These are phyloP conservation scores for Talaromyces islandicus DNA, from an alignment of 2,329 filamentous ascomycete genomes.

Conservation along the genomic window DNA sequence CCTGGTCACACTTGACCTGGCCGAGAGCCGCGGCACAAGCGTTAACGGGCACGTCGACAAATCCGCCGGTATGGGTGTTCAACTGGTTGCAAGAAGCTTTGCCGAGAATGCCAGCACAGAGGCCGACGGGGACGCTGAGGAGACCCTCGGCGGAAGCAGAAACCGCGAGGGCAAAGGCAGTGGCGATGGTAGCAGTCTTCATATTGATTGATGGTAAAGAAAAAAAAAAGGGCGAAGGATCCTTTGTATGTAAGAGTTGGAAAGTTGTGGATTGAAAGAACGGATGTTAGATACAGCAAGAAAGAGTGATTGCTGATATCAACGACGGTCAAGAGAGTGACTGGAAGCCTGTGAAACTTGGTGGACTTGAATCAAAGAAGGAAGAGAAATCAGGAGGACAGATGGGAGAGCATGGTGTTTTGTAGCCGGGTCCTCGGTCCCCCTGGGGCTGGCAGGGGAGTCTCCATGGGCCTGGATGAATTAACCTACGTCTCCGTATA, in stretches of 20 bases:
- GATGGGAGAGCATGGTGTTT: constrained; percentile 4
- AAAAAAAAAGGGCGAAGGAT: constrained; percentile 11
- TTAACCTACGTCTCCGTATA: not conserved
- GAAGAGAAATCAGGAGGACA: constrained; percentile 1
- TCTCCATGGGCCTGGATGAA: not conserved
- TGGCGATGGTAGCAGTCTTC: constrained; percentile 16
- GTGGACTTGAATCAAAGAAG: constrained; percentile 10
- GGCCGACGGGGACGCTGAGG: constrained; percentile 19
- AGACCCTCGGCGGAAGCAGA: constrained; percentile 14
- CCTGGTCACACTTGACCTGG: constrained; percentile 20
- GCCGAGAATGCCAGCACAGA: constrained; percentile 19
- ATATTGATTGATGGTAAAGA: constrained; percentile 16
- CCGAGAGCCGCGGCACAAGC: constrained; percentile 18
- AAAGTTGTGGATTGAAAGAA: constrained; percentile 13
- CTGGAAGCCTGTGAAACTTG: not conserved
- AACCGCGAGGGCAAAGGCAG: constrained; percentile 19
- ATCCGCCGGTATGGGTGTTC: constrained; percentile 11
- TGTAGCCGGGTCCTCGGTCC: not conserved
- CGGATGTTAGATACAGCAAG: constrained; percentile 21
- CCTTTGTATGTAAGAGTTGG: constrained; percentile 10
- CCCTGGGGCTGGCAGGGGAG: not conserved
- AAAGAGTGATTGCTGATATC: constrained; percentile 17
- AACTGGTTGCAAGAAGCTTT: constrained; percentile 19
- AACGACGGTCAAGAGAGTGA: constrained; percentile 15
- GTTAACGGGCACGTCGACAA: constrained; percentile 18